phyloP scores from a whole-genome alignment of 768 basidiomycete species.

The Collybiopsis confluens region DNA sequence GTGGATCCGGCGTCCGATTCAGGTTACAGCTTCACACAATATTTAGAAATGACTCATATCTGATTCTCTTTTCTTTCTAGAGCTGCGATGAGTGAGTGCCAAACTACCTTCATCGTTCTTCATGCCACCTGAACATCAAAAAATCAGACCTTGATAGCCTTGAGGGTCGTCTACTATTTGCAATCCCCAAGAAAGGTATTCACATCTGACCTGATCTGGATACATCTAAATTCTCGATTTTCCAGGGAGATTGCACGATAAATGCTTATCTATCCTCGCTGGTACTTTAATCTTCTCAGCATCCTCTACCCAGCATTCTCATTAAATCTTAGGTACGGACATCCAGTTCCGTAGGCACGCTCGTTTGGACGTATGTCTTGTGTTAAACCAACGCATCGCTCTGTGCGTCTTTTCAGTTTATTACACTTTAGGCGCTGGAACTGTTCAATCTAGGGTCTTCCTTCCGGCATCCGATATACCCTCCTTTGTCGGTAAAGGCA shows the following conservation, averaged over 20 bases:
- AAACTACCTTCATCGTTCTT: background rate
- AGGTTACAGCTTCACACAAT: no score
- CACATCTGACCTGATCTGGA: background rate
- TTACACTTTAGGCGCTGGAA: background rate
- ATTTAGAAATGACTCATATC: no score
- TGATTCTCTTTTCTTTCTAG: no score
- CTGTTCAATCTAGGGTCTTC: slow-evolving; percentile 64
- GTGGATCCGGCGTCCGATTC: no score
- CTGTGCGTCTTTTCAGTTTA: slow-evolving; percentile 53
- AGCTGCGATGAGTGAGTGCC: no score
- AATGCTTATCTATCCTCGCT: slow-evolving; percentile 78
- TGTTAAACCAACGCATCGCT: slow-evolving; percentile 88
- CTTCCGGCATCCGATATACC: slow-evolving; percentile 96
- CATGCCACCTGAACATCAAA: no score
- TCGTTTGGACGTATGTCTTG: slow-evolving; percentile 90
- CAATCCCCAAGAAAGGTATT: slow-evolving; percentile 95
- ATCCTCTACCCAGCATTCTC: slow-evolving; percentile 9
- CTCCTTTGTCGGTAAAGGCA: slow-evolving; percentile 96
- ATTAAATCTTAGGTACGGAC: slow-evolving; percentile 68
- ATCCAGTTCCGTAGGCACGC: slow-evolving; percentile 88
- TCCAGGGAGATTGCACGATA: slow-evolving; percentile 84
- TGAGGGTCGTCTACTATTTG: slow-evolving; percentile 84
- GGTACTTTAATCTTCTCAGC: slow-evolving; percentile 43
- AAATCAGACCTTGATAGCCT: slow-evolving; percentile 68
- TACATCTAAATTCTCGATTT: background rate